phyloP scores from a whole-genome alignment of 345 rosid species.

The Kernera saxatilis region DNA sequence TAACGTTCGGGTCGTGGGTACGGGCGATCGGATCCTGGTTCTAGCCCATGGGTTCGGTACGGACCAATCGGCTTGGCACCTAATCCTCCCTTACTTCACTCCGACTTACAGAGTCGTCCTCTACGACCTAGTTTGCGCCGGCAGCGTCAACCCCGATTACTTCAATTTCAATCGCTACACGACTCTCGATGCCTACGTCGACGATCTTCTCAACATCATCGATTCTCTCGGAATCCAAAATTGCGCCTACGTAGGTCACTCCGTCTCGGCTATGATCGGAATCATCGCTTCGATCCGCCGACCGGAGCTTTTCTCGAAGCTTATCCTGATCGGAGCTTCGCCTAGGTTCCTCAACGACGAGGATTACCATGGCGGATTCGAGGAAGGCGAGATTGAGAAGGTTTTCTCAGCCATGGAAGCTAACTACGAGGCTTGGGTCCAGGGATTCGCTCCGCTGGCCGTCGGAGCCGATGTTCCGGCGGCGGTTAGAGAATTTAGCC shows the following conservation, averaged over 20 bases:
- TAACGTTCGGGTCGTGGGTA: slow-evolving; percentile 61
- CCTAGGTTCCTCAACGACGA: slow-evolving; percentile 68
- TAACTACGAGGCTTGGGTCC: slow-evolving; percentile 80
- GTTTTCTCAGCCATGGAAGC: slow-evolving; percentile 73
- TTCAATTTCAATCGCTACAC: slow-evolving; percentile 62
- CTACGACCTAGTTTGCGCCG: slow-evolving; percentile 81
- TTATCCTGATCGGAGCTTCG: slow-evolving; percentile 72
- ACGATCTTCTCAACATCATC: slow-evolving; percentile 71
- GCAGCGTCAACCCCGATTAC: slow-evolving; percentile 75
- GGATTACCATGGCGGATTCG: slow-evolving; percentile 77
- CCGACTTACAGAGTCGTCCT: slow-evolving; percentile 50
- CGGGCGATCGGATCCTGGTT: slow-evolving; percentile 59
- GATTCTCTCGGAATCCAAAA: slow-evolving; percentile 54
- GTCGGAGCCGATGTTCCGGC: slow-evolving; percentile 80
- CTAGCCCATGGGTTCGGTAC: slow-evolving; percentile 85
- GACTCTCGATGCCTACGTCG: slow-evolving; percentile 65
- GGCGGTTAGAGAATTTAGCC: slow-evolving; percentile 78
- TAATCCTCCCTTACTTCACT: slow-evolving; percentile 59
- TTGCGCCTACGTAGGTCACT: slow-evolving; percentile 79
- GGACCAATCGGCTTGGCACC: slow-evolving; percentile 86
- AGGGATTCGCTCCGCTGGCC: slow-evolving; percentile 63
- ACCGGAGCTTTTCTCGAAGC: slow-evolving; percentile 72
- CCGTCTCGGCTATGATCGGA: slow-evolving; percentile 88
- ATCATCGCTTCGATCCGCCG: slow-evolving; percentile 75
- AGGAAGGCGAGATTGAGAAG: slow-evolving; percentile 51